Base-by-base conservation (phyloP, 192 early-diverging fungal species). In the Gigaspora rosea region DNA sequence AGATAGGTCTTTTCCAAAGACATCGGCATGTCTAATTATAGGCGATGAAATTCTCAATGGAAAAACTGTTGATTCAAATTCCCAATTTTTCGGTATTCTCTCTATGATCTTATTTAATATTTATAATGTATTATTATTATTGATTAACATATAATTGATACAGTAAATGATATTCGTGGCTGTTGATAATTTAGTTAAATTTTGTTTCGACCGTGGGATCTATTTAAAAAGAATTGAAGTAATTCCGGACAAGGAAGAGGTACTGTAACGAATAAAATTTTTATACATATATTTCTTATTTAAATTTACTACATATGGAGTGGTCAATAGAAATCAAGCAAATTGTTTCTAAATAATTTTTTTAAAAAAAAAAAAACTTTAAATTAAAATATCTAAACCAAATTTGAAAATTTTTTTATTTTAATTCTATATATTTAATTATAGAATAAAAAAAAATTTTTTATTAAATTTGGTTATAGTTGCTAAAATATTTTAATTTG, bases 11-110 rank as follows among this genome's bases (percentile, higher is more conserved):
- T 78, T 80, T 62, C 73, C 73, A 0, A 61, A 75, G 8, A 85
- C 85, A 1, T 85, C 88, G 18, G 83, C 88, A 35, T 88, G 87
- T 56, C 73, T 80, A 68, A 85, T 90, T 18, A 93, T 93, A 52
- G 92, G 93, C 48, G 91, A 93, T 82, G 92, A 93, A 70, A 88
- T 94, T 47, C 85, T 94, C 20, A 88, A 84, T 75, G 93, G 93
- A 36, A 92, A 91, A 68, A 90, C 88, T 4, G 84, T 77, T 12
- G 93, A 94, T 82, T 78, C 84, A 32, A 94, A 94, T 81, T 81
- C 88, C 3, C 64, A 80, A 47, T 83, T 72, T 32, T 80, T 92
- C 46, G 80, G 85, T 85, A 78, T 52, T 13, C 8, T n/a, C 9
- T 62, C 49, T 69, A 35, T 7, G 5, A 46, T 32, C 8, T 61